phyloP scores from a whole-genome alignment of 768 basidiomycete genomes.

The Rubroboletus pulcherrimus region DNA sequence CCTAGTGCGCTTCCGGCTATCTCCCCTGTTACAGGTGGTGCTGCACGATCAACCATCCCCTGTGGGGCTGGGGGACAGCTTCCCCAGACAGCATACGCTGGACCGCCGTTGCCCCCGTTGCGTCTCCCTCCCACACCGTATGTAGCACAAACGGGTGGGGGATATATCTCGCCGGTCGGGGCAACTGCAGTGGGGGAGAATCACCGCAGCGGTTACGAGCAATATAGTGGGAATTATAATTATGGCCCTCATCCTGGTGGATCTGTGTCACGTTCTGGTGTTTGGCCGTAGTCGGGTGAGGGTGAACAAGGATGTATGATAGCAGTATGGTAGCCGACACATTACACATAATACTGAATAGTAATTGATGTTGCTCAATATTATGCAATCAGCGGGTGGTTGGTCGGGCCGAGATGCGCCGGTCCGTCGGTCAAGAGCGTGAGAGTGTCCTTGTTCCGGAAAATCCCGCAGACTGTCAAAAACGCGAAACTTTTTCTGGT shows the following conservation, averaged over 20 bases:
- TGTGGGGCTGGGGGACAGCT: conserved; percentile 15
- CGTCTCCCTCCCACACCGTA: conserved; percentile 23
- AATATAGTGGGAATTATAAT: conserved; percentile 22
- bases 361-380: conserved; percentile 6
- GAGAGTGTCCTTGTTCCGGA: conserved; percentile 28
- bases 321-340: conserved; percentile 12
- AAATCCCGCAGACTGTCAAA: conserved; percentile 33
- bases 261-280: conserved; percentile 21
- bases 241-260: conserved; percentile 21
- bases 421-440: conserved; percentile 25
- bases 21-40: conserved; percentile 17
- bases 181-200: conserved; percentile 15
- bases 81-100: conserved; percentile 18
- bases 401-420: neutral
- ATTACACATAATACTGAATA: conserved; percentile 15
- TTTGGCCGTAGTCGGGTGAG: conserved; percentile 26
- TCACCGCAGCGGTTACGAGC: conserved; percentile 23
- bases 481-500: conserved; percentile 46
- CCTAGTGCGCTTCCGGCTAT: conserved; percentile 22
- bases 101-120: conserved; percentile 27
- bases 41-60: conserved; percentile 11
- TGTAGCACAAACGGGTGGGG: conserved; percentile 14
- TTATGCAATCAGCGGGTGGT: neutral
- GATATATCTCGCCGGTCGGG: conserved; percentile 23
- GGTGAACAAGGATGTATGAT: conserved; percentile 13